Base-by-base conservation (phyloP, 768 basidiomycete species). In the Dioszegia hungarica region DNA sequence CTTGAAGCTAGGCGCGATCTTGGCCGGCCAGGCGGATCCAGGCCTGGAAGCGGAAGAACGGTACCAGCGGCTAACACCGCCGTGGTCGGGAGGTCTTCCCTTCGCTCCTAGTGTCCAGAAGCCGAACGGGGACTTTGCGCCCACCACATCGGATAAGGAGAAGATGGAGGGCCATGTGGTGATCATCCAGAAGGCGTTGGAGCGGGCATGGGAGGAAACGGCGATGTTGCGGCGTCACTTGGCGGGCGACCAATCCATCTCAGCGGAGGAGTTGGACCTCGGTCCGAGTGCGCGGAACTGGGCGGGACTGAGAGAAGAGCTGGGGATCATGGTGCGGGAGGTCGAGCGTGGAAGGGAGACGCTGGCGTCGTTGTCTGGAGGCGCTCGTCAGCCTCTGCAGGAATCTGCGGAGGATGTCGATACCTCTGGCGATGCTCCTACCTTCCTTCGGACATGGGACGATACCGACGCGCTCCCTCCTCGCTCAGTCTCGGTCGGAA, bases 291-390 rank as follows among this genome's bases (percentile, higher is more conserved):
- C n/a, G 39, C 11, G 12, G 28, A 54, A 4, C 28, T 75, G 70
- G 72, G 48, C 46, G 1, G 34, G 39, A 3, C 22, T 74, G 2
- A 51, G 74, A n/a, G 48, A 52, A n/a, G 46, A 63, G 11, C 34
- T 75, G 19, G 68, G 72, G 8, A 49, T 36, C 4, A 56, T 67
- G 41, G 43, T 74, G 6, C 54, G 70, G 22, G 67, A 67, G 14
- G 72, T 70, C 70, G 72, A 73, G 25, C 57, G 64, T 36, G 74
- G 74, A 0, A 56, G 54, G 38, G 62, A 67, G 25, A 40, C 27
- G 14, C 25, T 25, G 31, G 14, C 31, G 25, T 15, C 12, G 19
- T 27, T 25, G 52, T 1, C 25, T 24, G 31, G 49, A 10, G 53
- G 43, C 25, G 59, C 27, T n/a, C 12, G 22, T 14, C 1, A 45